Evolutionary conservation across 2,329 filamentous ascomycete genomes (phyloP).

Genomic region (Cladosporium austrohemisphaericum): DNA sequence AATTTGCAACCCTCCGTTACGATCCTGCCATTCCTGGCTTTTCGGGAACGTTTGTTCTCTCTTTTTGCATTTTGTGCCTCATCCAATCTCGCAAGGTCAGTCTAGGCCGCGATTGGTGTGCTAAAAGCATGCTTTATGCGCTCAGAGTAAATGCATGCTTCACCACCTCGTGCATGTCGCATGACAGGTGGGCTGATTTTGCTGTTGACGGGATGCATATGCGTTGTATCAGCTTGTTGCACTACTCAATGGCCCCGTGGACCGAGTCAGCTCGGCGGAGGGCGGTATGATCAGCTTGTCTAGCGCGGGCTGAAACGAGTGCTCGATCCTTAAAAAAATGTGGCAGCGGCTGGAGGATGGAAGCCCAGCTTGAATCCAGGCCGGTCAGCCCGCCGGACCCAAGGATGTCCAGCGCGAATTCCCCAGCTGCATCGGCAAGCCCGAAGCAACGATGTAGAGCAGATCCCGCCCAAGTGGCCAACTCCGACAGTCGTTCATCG

Average conservation of each 20-base stretch:
- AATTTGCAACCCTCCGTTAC: background rate
- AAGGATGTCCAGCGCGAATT: background rate
- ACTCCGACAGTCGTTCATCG: background rate
- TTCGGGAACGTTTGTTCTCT: too few species aligned
- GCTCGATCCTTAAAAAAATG: too few species aligned
- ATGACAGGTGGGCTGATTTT: background rate
- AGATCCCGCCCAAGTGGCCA: background rate
- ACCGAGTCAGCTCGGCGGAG: too few species aligned
- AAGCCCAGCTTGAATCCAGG: too few species aligned
- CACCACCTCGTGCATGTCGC: background rate
- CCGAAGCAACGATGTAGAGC: too few species aligned
- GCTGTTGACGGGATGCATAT: background rate
- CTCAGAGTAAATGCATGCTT: background rate
- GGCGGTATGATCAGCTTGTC: too few species aligned
- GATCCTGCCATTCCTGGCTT: background rate
- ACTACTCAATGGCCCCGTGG: too few species aligned
- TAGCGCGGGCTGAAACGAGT: too few species aligned
- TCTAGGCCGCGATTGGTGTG: background rate
- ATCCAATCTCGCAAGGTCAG: conserved; percentile 4
- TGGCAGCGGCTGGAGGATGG: too few species aligned
- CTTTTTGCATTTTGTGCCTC: too few species aligned
- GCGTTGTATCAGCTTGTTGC: too few species aligned
- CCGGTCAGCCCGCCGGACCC: too few species aligned
- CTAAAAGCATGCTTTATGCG: background rate
- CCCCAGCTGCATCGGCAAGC: background rate